Conservation (phyloP, 169 alveolate species). For the Cryptosporidium ryanae region DNA sequence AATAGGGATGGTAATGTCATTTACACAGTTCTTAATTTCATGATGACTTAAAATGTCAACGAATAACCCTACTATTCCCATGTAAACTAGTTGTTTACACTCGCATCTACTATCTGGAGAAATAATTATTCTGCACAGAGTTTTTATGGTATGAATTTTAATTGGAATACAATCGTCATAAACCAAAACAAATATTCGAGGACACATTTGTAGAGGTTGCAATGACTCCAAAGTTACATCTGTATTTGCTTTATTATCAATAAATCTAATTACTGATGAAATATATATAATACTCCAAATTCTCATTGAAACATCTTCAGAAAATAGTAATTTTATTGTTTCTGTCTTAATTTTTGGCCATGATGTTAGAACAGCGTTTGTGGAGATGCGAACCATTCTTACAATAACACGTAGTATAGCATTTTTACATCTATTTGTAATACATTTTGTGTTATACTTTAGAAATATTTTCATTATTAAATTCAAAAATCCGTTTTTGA, state of each 20-base stretch:
- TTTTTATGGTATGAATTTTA: constrained; percentile 13
- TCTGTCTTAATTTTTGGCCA: constrained; percentile 27
- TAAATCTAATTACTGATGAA: constrained; percentile 37
- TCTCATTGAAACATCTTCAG: constrained; percentile 43
- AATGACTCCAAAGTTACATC: constrained; percentile 6
- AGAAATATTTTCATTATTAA: constrained; percentile 1
- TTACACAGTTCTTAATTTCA: constrained; percentile 15
- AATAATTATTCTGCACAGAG: constrained; percentile 41
- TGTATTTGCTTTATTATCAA: constrained; percentile 5
- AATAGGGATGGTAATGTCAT: constrained; percentile 21
- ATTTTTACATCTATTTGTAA: constrained; percentile 22
- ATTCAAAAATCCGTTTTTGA: constrained; percentile 45
- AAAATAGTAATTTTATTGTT: not conserved
- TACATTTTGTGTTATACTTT: not conserved
- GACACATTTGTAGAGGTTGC: constrained; percentile 41
- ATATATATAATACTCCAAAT: constrained; percentile 49
- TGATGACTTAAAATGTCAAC: constrained; percentile 42
- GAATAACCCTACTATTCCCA: constrained; percentile 64
- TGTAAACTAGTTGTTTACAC: constrained; percentile 48
- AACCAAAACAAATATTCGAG: constrained; percentile 24
- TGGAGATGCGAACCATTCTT: constrained; percentile 32
- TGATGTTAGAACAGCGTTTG: constrained; percentile 47
- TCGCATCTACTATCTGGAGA: constrained; percentile 18
- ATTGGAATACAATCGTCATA: constrained; percentile 59
- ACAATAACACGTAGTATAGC: constrained; percentile 30